Conservation (phyloP, 1,284 basidiomycete genomes). For the Puccinia horiana region DNA sequence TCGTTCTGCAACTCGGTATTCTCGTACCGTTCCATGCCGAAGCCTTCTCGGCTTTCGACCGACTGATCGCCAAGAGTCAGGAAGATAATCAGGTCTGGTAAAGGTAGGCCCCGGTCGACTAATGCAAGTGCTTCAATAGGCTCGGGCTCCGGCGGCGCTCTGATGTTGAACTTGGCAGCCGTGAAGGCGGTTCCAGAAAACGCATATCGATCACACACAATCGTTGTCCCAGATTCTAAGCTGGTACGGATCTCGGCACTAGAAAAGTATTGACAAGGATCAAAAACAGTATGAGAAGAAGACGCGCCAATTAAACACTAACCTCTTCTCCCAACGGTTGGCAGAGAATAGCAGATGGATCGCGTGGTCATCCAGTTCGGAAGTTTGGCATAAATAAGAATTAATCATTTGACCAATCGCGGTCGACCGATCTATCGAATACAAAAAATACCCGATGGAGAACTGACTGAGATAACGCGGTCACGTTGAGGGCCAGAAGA, state of each 20-base stretch:
- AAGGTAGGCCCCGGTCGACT: conserved; percentile 81
- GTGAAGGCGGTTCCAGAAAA: conserved; percentile 97
- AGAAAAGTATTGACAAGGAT: not conserved
- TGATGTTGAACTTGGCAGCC: conserved; percentile 68
- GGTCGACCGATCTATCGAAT: conserved; percentile 76
- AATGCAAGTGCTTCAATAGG: conserved; percentile 53
- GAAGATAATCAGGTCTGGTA: conserved; percentile 85
- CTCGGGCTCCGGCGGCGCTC: conserved; percentile 58
- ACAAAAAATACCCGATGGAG: not conserved
- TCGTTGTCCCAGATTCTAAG: conserved; percentile 69
- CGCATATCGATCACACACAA: conserved; percentile 92
- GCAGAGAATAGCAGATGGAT: conserved; percentile 95
- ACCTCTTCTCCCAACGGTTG: conserved; percentile 95
- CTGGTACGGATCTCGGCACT: conserved; percentile 70
- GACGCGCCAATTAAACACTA: conserved; percentile 1
- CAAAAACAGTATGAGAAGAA: too few species aligned
- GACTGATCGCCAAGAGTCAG: conserved; percentile 73
- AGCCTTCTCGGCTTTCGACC: conserved; percentile 69
- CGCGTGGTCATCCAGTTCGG: conserved; percentile 84
- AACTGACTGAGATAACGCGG: not conserved
- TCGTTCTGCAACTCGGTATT: conserved; percentile 57
- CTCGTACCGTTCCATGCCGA: conserved; percentile 76
- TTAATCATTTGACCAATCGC: conserved; percentile 91
- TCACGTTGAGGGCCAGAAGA: conserved; percentile 8
- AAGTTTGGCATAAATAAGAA: conserved; percentile 76